Evolutionary conservation across 257 asterid species (phyloP).

Genomic region (Solanum piurae): DNA sequence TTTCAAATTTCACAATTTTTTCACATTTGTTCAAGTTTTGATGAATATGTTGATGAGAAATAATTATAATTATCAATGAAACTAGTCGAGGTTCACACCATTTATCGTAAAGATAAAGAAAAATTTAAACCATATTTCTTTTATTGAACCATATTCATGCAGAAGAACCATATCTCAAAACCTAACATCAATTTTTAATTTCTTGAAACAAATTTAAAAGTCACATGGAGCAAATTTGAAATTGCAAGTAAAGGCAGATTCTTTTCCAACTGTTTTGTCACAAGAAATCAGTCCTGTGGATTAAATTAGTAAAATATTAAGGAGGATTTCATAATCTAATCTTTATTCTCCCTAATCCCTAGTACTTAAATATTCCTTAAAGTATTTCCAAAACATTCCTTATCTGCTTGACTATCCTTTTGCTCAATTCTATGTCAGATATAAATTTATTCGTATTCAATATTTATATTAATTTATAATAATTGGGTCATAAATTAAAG

Average conservation of each 20-base stretch:
- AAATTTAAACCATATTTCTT: background rate
- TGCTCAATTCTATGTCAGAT: background rate
- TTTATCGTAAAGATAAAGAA: background rate
- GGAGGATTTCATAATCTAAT: background rate
- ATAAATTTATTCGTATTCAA: background rate
- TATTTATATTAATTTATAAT: background rate
- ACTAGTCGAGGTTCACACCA: fast-evolving
- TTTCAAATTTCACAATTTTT: too few relatives aligned
- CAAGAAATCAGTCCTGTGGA: background rate
- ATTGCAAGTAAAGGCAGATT: background rate
- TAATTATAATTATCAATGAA: too few relatives aligned
- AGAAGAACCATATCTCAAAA: background rate
- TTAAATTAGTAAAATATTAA: background rate
- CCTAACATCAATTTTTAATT: background rate
- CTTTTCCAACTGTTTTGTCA: background rate
- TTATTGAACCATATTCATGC: background rate
- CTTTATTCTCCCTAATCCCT: background rate
- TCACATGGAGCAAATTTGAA: background rate
- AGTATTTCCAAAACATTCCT: background rate
- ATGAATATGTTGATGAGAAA: too few relatives aligned
- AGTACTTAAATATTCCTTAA: background rate
- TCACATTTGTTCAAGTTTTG: too few relatives aligned
- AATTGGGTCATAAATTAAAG: background rate
- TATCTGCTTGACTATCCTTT: background rate
- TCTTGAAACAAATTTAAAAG: background rate